phyloP scores from a whole-genome alignment of 225 moss, liverwort and hornwort species.

The Pleurozium schreberi region DNA sequence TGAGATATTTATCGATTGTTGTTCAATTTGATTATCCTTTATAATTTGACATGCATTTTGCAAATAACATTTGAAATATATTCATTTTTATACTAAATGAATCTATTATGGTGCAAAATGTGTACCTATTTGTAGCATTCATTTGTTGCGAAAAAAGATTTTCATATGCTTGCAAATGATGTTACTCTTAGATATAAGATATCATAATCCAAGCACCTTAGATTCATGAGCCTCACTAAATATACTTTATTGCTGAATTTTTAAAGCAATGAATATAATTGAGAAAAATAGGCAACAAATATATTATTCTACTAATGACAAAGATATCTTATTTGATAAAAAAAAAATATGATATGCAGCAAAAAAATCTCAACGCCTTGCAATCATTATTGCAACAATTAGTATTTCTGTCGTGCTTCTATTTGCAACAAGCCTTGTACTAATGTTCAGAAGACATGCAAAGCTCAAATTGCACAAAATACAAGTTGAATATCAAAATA shows the following conservation, averaged over 20 bases:
- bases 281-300: background rate
- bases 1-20: background rate
- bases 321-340: background rate
- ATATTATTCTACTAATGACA: background rate
- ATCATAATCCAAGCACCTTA: background rate
- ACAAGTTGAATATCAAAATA: background rate
- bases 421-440: background rate
- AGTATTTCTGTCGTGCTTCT: background rate
- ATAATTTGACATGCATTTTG: background rate
- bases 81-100: background rate
- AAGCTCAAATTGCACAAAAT: background rate
- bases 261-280: background rate
- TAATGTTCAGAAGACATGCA: background rate
- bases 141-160: background rate
- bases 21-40: background rate
- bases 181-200: too few species aligned
- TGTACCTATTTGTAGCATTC: fast-evolving
- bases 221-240: too few species aligned
- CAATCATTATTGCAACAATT: background rate
- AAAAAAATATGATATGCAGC: background rate
- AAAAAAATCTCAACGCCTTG: background rate
- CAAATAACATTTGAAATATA: background rate
- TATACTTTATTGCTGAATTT: background rate
- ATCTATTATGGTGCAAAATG: too few species aligned
- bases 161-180: background rate